Conservation (phyloP, 331 rosid genomes). For the Rhamnella rubrinervis region DNA sequence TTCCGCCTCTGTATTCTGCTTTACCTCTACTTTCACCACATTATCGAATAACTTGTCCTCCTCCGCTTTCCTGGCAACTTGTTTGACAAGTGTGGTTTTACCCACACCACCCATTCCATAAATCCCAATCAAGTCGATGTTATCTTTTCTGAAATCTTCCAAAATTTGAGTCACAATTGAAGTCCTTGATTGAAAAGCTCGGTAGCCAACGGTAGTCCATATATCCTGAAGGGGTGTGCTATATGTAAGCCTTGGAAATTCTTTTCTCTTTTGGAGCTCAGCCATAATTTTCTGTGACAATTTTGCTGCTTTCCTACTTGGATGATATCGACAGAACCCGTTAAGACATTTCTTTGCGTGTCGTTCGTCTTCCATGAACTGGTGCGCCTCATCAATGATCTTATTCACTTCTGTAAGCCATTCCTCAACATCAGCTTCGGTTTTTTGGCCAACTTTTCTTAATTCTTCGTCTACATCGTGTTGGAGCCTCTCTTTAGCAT, state of each 20-base stretch:
- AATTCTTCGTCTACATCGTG: neutral
- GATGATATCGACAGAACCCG: neutral
- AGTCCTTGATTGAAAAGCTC: neutral
- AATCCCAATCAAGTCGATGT: neutral
- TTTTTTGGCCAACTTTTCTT: neutral
- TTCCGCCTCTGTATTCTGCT: neutral
- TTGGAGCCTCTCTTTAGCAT: neutral
- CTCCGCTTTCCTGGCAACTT: neutral
- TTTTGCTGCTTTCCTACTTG: neutral
- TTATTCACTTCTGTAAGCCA: neutral
- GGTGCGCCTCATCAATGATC: neutral
- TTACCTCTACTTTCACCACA: neutral
- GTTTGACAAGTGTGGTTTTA: slow-evolving; percentile 4
- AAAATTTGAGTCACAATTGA: neutral
- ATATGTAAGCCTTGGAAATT: neutral
- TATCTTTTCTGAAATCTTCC: neutral
- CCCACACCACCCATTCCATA: neutral
- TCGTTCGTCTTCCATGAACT: neutral
- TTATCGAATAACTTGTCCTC: neutral
- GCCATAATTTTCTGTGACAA: neutral
- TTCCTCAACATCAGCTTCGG: neutral
- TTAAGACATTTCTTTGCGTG: neutral
- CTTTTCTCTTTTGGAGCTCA: neutral
- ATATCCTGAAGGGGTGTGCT: neutral
- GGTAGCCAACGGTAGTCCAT: neutral